Conservation (phyloP, 441 rosid species). For the Populus trichocarpa region DNA sequence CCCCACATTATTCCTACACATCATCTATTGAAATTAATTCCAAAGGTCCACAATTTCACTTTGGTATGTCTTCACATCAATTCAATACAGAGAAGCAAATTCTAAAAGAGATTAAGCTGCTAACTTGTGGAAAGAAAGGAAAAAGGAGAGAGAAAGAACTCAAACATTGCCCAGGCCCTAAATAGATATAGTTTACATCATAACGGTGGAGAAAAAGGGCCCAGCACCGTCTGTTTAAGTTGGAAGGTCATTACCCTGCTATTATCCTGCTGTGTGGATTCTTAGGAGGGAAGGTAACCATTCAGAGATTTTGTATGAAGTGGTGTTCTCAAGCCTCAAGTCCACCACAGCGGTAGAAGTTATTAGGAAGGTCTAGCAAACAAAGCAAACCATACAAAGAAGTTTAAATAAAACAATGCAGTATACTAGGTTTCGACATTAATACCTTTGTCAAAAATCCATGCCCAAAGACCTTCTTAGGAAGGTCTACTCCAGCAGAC, state of each 20-base stretch:
- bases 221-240: neutral
- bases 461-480: slow-evolving; percentile 88
- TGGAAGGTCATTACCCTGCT: neutral
- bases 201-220: neutral
- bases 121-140: neutral
- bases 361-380: slow-evolving; percentile 1
- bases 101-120: neutral
- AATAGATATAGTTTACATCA: neutral
- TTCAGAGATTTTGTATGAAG: neutral
- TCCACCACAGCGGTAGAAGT: neutral
- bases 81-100: neutral
- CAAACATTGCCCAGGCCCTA: neutral
- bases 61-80: neutral
- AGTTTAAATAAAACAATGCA: neutral
- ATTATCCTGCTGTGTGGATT: neutral
- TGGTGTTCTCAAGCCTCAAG: neutral
- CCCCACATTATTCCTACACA: neutral
- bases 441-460: slow-evolving; percentile 94
- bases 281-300: neutral
- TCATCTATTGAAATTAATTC: neutral
- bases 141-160: neutral
- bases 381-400: neutral
- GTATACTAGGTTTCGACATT: neutral
- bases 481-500: slow-evolving; percentile 87
- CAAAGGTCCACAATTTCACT: neutral